These are phyloP conservation scores for Fusarium sulawesiense DNA, from an alignment of 2,329 filamentous ascomycete genomes.

Conservation along the genomic window DNA sequence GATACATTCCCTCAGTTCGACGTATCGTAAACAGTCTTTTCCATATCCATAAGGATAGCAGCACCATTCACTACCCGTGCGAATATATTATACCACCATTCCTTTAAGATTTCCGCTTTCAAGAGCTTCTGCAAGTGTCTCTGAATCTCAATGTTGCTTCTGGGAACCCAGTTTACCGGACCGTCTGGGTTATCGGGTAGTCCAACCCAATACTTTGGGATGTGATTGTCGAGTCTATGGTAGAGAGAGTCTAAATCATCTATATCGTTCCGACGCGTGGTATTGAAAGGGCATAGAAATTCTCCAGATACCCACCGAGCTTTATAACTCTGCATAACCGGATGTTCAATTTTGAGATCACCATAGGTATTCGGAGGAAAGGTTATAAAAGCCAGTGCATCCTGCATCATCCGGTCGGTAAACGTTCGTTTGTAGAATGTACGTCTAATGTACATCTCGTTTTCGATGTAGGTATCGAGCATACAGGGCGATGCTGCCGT, in stretches of 20 bases:
- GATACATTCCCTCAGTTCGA: too few relatives aligned
- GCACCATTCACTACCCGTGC: background rate
- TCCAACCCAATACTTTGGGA: background rate
- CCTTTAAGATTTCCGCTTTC: background rate
- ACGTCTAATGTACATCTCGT: background rate
- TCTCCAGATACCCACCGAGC: background rate
- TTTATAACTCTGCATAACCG: background rate
- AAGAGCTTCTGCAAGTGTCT: background rate
- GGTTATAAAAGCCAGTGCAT: background rate
- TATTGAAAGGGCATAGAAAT: background rate
- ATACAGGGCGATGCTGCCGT: background rate
- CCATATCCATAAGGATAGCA: background rate
- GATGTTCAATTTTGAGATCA: background rate
- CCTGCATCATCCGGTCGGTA: background rate
- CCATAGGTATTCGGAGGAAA: background rate
- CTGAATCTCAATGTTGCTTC: background rate
- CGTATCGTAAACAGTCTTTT: background rate
- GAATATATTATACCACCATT: too few relatives aligned
- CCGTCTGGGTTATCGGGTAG: too few relatives aligned
- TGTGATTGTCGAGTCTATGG: background rate
- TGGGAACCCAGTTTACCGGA: too few relatives aligned
- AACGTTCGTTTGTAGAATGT: background rate
- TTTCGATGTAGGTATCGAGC: background rate
- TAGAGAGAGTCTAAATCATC: background rate
- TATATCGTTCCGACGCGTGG: background rate